phyloP scores from a whole-genome alignment of 1,284 basidiomycete species.

The Ganoderma multipileum region DNA sequence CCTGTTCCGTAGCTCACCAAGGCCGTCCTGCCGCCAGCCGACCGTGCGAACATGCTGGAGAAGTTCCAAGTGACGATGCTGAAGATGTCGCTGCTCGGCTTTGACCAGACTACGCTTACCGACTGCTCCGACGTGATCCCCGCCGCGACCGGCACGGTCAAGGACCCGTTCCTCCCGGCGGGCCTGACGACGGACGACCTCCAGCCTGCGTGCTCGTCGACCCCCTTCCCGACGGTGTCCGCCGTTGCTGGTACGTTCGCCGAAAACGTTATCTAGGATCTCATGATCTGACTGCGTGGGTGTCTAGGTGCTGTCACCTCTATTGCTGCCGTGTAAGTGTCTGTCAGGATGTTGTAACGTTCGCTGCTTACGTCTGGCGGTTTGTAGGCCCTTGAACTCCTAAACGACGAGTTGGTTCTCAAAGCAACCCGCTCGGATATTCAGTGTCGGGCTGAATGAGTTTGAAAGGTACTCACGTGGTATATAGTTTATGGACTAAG shows the following conservation, averaged over 20 bases:
- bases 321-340: conserved; percentile 20
- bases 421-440: not conserved
- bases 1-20: not conserved
- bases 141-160: conserved; percentile 25
- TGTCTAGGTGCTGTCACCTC: conserved; percentile 18
- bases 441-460: not conserved
- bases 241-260: conserved; percentile 19
- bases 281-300: not conserved
- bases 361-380: not conserved
- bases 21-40: conserved; percentile 14
- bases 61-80: conserved; percentile 36
- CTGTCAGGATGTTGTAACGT: no score
- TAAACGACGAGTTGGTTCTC: not conserved
- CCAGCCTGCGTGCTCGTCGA: conserved; percentile 22
- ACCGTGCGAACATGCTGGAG: conserved; percentile 37
- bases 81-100: conserved; percentile 41
- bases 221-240: conserved; percentile 27
- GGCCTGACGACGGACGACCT: conserved; percentile 27
- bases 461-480: not conserved
- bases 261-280: not conserved
- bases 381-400: not conserved
- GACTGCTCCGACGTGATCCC: conserved; percentile 48
- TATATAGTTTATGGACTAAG: not conserved
- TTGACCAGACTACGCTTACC: conserved; percentile 33
- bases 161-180: conserved; percentile 35